Percentiles rank a stretch among this genome's conserved stretches.
Conservation (phyloP, 73 alveolate species). For the Tetrahymena borealis region DNA sequence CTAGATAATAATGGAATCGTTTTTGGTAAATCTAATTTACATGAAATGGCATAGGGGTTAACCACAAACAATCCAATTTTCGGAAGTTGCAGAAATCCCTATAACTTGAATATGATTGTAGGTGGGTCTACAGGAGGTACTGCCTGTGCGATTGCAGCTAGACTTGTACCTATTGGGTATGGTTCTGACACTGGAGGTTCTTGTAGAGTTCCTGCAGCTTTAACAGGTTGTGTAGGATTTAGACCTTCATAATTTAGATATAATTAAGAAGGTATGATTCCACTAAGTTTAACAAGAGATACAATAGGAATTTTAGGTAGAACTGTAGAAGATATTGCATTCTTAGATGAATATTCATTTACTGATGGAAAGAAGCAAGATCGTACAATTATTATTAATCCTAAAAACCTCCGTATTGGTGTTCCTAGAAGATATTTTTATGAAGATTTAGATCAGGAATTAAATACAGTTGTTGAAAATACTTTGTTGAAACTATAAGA, state of each 20-base stretch:
- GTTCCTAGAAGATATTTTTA: too few relatives aligned
- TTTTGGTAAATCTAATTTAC: conserved; percentile 41
- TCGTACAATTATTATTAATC: too few relatives aligned
- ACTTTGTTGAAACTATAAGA: too few relatives aligned
- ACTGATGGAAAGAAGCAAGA: too few relatives aligned
- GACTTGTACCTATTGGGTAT: conserved; percentile 19
- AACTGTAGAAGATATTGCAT: conserved; percentile 22
- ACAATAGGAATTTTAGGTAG: conserved; percentile 21
- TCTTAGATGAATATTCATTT: too few relatives aligned
- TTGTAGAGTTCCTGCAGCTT: conserved; percentile 40
- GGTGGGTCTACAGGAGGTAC: conserved; percentile 60
- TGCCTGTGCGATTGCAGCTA: conserved; percentile 42
- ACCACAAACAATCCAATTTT: not conserved
- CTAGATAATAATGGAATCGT: too few relatives aligned
- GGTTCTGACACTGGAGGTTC: conserved; percentile 61
- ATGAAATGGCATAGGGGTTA: conserved; percentile 41
- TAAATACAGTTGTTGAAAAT: too few relatives aligned
- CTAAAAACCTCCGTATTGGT: too few relatives aligned
- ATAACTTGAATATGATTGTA: not conserved
- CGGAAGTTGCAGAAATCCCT: conserved; percentile 20
- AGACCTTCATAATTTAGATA: conserved; percentile 35
- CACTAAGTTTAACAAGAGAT: conserved; percentile 10
- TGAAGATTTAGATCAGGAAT: too few relatives aligned
- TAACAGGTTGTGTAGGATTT: conserved; percentile 50
- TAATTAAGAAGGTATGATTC: conserved; percentile 26